Base-by-base conservation (phyloP, 192 early-diverging fungal genomes). In the Geosiphon pyriformis region DNA sequence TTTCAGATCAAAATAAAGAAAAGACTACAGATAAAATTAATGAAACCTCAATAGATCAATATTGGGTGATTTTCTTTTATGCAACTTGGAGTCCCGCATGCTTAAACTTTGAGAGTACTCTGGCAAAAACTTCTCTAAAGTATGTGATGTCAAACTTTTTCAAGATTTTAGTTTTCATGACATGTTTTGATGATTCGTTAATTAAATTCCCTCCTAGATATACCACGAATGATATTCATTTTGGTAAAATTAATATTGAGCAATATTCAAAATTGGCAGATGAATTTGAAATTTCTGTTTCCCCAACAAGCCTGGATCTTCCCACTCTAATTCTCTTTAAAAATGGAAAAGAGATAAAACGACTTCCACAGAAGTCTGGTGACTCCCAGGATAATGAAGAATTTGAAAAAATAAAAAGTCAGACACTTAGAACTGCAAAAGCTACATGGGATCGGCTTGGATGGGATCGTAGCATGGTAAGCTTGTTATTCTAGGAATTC, bases 171-270 rank as follows among this genome's bases (percentile, higher is more conserved):
- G 31, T 22, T 12, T 35, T 18, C 34, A 37, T 48, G 22, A 27
- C 6, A 51, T 4, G 3, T 35, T 0, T 22, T 18, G 4, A 20
- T 7, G 10, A 22, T 22, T 46, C 31, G 18, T 48, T 46, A 64
- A 51, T 8, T 3, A 18, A 50, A 26, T 51, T 29, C 12, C 23
- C 20, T 23, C 15, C 18, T 55, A 77, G 76, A 35, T 74, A 74
- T 47, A 59, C 73, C 10, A 64, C 55, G 31, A 32, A 62, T 49
- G 51, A 69, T 25, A 64, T 78, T 8, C 64, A 72, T 37, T 78
- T 78, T 71, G 82, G 74, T 4, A 81, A 81, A 64, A 72, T 84
- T 31, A 80, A 81, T 62, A 70, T 84, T 51, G 82, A 84, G 42
- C 0, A 74, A 20, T 76, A 75, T 27, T 56, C 76, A 29, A 18